A percentile compares a stretch with the other conserved stretches of the same genome.
phyloP scores from a whole-genome alignment of 2,329 filamentous ascomycete species.

The Aspergillus ruber region DNA sequence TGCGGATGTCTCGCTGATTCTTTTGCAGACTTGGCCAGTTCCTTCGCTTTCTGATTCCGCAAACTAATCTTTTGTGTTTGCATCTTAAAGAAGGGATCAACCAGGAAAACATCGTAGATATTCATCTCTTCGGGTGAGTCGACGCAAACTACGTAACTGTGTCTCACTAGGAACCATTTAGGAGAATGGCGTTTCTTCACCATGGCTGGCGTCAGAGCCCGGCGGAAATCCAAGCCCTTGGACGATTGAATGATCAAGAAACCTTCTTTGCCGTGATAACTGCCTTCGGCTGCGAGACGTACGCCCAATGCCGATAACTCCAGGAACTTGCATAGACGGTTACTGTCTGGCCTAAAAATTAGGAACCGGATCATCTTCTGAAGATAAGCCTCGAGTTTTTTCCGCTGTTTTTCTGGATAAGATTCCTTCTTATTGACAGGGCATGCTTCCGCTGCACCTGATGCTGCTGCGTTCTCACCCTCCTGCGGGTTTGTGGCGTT shows the following conservation, averaged over 20 bases:
- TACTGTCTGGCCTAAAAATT: conserved; percentile 94
- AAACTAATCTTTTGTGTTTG: conserved; percentile 61
- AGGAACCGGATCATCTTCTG: conserved; percentile 93
- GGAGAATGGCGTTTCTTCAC: conserved; percentile 77
- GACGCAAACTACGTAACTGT: conserved; percentile 97
- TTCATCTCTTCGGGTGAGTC: conserved; percentile 98
- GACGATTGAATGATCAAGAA: conserved; percentile 86
- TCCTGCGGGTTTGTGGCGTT: conserved; percentile 41
- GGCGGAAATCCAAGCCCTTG: conserved; percentile 80
- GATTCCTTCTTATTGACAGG: conserved; percentile 43
- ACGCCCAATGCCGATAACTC: conserved; percentile 92
- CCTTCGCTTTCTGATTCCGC: conserved; percentile 46
- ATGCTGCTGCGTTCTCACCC: conserved; percentile 23
- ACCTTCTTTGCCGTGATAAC: conserved; percentile 96
- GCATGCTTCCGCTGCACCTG: conserved; percentile 26
- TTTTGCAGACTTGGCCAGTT: conserved; percentile 60
- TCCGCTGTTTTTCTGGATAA: conserved; percentile 76
- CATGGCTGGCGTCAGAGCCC: conserved; percentile 69
- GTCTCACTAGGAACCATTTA: conserved; percentile 96
- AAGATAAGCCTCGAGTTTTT: conserved; percentile 80
- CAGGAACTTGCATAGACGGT: conserved; percentile 89
- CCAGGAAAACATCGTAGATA: conserved; percentile 97
- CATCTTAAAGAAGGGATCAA: conserved; percentile 80
- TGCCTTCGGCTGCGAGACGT: conserved; percentile 86
- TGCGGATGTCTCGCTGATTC: conserved; percentile 55